Percentiles rank a stretch among this genome's conserved stretches.
These are phyloP conservation scores for Cyanodermella asteris DNA, from an alignment of 2,329 filamentous ascomycete genomes.

Conservation along the genomic window DNA sequence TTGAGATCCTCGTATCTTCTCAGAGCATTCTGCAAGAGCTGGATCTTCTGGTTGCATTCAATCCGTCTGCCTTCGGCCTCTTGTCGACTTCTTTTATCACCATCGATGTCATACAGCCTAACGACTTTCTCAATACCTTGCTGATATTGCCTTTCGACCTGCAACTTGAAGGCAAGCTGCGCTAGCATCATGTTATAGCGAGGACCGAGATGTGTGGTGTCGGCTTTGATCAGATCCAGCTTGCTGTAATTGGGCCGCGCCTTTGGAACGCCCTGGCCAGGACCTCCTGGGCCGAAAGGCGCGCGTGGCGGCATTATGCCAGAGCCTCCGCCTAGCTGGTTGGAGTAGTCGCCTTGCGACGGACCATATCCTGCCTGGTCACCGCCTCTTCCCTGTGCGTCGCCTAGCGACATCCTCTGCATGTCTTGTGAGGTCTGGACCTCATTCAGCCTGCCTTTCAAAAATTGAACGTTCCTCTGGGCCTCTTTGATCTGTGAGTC, in stretches of 20 bases:
- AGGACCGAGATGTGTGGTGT: constrained; percentile 82
- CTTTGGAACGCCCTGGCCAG: constrained; percentile 46
- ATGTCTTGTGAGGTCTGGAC: too few species aligned
- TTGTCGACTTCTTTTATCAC: constrained; percentile 81
- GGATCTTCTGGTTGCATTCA: constrained; percentile 95
- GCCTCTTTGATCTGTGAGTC: constrained; percentile 90
- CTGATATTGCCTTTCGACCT: constrained; percentile 96
- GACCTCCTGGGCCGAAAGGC: constrained; percentile 54
- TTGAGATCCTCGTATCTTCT: constrained; percentile 96
- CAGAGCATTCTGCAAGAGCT: constrained; percentile 81
- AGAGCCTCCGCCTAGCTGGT: constrained; percentile 39
- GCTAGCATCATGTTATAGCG: constrained; percentile 98
- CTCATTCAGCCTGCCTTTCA: constrained; percentile 78
- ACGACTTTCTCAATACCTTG: constrained; percentile 99
- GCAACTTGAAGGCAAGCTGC: constrained; percentile 95
- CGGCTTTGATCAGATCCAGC: constrained; percentile 98
- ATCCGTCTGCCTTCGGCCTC: constrained; percentile 77
- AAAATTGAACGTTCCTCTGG: constrained; percentile 80
- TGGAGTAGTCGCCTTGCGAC: constrained; percentile 38
- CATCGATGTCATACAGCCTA: constrained; percentile 88
- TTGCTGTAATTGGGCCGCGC: constrained; percentile 82
- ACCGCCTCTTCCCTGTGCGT: constrained; percentile 12
- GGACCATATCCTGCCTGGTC: constrained; percentile 27
- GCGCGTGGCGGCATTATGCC: constrained; percentile 63
- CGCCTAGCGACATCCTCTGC: constrained; percentile 41